These are phyloP conservation scores for Termitomyces heimii DNA, from an alignment of 768 basidiomycete genomes.

Conservation along the genomic window DNA sequence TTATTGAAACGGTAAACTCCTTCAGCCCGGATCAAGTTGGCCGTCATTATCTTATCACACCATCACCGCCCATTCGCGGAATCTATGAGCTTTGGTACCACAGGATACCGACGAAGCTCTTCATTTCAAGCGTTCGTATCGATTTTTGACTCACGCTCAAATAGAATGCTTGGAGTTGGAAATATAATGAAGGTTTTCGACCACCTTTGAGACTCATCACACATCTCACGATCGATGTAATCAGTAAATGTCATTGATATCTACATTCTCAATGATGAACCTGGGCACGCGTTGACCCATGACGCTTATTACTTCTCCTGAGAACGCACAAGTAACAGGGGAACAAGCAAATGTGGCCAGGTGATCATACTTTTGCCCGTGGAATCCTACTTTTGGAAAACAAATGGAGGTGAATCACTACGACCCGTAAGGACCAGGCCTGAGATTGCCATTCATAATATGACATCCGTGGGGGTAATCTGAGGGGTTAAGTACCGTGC, in stretches of 20 bases:
- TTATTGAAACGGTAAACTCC: constrained; percentile 11
- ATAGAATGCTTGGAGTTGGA: neutral
- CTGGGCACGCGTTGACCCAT: constrained; percentile 10
- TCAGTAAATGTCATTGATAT: constrained; percentile 9
- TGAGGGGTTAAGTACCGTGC: neutral
- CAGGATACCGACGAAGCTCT: neutral
- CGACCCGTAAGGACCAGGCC: neutral
- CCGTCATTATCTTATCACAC: constrained; percentile 15
- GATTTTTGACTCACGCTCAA: neutral
- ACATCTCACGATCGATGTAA: constrained; percentile 13
- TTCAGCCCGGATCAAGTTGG: constrained; percentile 14
- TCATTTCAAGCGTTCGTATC: neutral
- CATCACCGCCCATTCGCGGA: constrained; percentile 15
- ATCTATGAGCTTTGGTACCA: constrained; percentile 2
- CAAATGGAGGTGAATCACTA: constrained; percentile 2
- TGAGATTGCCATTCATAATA: neutral
- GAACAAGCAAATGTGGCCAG: constrained; percentile 1
- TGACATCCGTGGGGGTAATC: neutral
- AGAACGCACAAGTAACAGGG: constrained; percentile 5
- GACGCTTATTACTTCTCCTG: constrained; percentile 4
- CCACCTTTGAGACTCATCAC: constrained; percentile 2
- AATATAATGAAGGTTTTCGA: neutral
- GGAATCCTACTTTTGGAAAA: neutral
- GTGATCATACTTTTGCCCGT: constrained; percentile 4
- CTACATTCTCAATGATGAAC: constrained; percentile 3